These are phyloP conservation scores for Candida pini DNA, from an alignment of 805 yeast genomes.

Conservation along the genomic window DNA sequence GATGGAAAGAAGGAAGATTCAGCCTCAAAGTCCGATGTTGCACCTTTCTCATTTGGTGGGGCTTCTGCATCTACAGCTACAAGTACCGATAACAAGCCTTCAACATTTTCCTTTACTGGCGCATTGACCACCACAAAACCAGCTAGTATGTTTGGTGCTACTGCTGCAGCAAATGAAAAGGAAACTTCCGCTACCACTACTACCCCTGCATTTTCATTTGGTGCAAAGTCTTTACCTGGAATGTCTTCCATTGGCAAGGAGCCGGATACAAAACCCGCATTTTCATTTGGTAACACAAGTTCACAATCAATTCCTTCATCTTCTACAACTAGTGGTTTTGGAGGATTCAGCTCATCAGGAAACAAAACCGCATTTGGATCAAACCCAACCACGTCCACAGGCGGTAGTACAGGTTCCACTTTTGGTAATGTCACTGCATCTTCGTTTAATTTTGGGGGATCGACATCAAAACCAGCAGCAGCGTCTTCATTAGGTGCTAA, in stretches of 20 bases:
- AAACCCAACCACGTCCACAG: not conserved
- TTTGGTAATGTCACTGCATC: conserved; percentile 1
- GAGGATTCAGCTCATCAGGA: not conserved
- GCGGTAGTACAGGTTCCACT: conserved; percentile 1
- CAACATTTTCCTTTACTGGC: too few relatives aligned
- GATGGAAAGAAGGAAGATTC: conserved; percentile 3
- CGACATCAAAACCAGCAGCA: too few relatives aligned
- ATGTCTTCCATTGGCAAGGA: conserved; percentile 1
- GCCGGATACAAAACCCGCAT: conserved; percentile 2
- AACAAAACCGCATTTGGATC: too few relatives aligned
- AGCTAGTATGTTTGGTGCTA: not conserved
- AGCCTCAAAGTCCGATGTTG: too few relatives aligned
- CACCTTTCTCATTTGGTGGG: too few relatives aligned
- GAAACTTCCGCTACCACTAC: not conserved
- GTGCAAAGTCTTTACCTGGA: conserved; percentile 8
- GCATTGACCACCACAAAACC: not conserved
- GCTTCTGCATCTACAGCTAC: too few relatives aligned
- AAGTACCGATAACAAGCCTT: too few relatives aligned
- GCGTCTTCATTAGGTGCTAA: too few relatives aligned
- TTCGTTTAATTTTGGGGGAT: conserved; percentile 2
- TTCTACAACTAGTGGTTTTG: conserved; percentile 1
- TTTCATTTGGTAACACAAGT: conserved; percentile 5
- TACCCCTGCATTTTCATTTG: conserved; percentile 9
- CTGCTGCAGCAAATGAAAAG: not conserved
- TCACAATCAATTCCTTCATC: not conserved